Base-by-base conservation (phyloP, 2,329 filamentous ascomycete genomes). In the Penicillium fuscoglaucum region DNA sequence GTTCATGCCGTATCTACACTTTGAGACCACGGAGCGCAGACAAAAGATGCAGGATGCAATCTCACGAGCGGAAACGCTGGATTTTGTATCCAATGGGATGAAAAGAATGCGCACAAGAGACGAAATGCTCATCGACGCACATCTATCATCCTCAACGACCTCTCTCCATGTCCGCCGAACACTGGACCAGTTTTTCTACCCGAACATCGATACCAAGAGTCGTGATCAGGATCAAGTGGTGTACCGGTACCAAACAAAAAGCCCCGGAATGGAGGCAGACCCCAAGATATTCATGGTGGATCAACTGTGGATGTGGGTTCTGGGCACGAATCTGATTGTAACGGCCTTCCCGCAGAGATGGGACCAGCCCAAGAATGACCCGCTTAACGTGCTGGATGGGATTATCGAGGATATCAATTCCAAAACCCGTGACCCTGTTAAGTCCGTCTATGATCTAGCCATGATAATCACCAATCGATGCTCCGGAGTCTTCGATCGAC, bases 201-300 rank as follows among this genome's bases (percentile, higher is more conserved):
- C 86, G 40, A 85, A 85, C 33, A 75, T 76, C 31, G 73, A 87
- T 62, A 89, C 86, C 0, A 76, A 81, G 44, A 78, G 75, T 9
- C 81, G 86, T 37, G 86, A 89, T 62, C 75, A 77, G 33, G 85
- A 88, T 63, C 86, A 89, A 68, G 86, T 88, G 1, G 84, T 88
- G 0, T 87, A 84, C 66, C 79, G 86, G 12, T 87, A 87, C 62
- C 79, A 81, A 61, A 76, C 72, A 35, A 76, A 77, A 43, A 67
- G 67, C 7, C 67, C 69, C 9, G 72, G 68, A 70, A 73, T 72
- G 2, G 61, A 55, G 4, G 61, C 59, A 4, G 82, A 85, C 55
- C 79, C 79, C 1, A 87, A 87, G 60, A 81, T 88, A 3, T 87
- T 87, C 68, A 88, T 88, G 85, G 86, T 89, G 0, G 86, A 89